Evolutionary conservation across 1,284 basidiomycete genomes (phyloP).

Genomic region (Apiotrichum laibachii): DNA sequence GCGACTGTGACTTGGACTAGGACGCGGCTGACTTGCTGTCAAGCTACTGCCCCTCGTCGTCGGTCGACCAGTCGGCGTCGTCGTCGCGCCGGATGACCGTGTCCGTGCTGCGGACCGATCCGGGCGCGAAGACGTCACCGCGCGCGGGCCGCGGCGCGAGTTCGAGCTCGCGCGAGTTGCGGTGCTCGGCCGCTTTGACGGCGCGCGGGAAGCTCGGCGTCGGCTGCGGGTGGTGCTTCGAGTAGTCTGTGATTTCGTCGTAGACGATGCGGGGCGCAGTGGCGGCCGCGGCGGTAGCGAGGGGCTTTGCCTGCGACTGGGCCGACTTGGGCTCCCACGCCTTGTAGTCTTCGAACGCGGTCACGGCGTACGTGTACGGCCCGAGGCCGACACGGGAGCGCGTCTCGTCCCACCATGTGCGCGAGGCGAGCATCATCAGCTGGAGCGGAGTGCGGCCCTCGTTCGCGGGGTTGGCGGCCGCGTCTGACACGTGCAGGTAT

Average conservation of each 20-base stretch:
- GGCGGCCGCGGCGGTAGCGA: not conserved
- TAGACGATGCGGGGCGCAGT: not conserved
- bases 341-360: constrained; percentile 9
- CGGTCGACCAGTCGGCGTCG: not conserved
- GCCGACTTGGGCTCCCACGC: not conserved
- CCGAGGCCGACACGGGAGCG: constrained; percentile 23
- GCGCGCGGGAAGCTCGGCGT: not conserved
- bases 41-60: not conserved
- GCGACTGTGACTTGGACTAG: no score
- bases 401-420: constrained; percentile 33
- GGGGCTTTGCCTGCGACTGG: not conserved
- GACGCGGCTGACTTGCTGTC: no score
- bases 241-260: constrained; percentile 2
- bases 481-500: constrained; percentile 33
- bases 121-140: not conserved
- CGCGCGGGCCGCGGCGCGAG: not conserved
- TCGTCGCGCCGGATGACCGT: not conserved
- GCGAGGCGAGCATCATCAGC: not conserved
- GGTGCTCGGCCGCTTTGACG: no score
- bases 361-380: not conserved
- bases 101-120: no score
- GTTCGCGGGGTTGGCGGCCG: not conserved
- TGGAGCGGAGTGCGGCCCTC: not conserved
- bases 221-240: constrained; percentile 1
- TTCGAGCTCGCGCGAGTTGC: not conserved